Conservation (phyloP, 2,329 filamentous ascomycete genomes). For the Alternaria hordeiaustralica region DNA sequence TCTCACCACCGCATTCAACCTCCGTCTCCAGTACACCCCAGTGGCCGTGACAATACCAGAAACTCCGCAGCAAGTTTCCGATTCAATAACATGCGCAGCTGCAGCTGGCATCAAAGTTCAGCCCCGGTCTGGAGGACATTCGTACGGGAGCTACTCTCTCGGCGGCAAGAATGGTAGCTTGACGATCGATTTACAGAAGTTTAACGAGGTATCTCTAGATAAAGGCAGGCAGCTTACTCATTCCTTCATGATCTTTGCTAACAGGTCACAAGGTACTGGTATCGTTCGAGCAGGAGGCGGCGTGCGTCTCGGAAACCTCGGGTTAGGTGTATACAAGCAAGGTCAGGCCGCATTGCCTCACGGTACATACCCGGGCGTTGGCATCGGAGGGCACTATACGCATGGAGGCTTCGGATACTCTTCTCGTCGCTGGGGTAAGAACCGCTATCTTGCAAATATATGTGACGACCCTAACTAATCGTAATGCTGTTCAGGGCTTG, state of each 20-base stretch:
- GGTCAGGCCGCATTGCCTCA: slow-evolving; percentile 52
- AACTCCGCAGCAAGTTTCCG: slow-evolving; percentile 58
- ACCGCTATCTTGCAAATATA: background rate
- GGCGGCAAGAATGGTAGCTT: slow-evolving; percentile 55
- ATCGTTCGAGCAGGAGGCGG: slow-evolving; percentile 55
- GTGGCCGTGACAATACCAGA: slow-evolving; percentile 61
- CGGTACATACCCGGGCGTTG: slow-evolving; percentile 56
- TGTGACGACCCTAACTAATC: background rate
- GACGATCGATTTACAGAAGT: slow-evolving; percentile 24
- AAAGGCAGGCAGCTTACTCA: slow-evolving; percentile 40
- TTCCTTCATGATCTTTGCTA: slow-evolving; percentile 35
- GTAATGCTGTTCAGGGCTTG: background rate
- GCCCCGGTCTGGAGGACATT: slow-evolving; percentile 66
- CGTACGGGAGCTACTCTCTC: slow-evolving; percentile 58
- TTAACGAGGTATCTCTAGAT: slow-evolving; percentile 49
- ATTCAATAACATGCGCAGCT: slow-evolving; percentile 62
- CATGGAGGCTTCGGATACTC: slow-evolving; percentile 36
- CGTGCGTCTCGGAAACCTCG: slow-evolving; percentile 51
- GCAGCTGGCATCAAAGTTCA: slow-evolving; percentile 59
- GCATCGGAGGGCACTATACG: slow-evolving; percentile 34
- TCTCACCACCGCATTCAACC: slow-evolving; percentile 13
- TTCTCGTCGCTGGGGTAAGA: slow-evolving; percentile 28
- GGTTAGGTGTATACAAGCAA: slow-evolving; percentile 27
- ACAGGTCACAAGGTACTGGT: slow-evolving; percentile 28
- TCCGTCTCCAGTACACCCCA: slow-evolving; percentile 48